Evolutionary conservation across 306 rosid species (phyloP).

Genomic region (Potentilla sterilis): DNA sequence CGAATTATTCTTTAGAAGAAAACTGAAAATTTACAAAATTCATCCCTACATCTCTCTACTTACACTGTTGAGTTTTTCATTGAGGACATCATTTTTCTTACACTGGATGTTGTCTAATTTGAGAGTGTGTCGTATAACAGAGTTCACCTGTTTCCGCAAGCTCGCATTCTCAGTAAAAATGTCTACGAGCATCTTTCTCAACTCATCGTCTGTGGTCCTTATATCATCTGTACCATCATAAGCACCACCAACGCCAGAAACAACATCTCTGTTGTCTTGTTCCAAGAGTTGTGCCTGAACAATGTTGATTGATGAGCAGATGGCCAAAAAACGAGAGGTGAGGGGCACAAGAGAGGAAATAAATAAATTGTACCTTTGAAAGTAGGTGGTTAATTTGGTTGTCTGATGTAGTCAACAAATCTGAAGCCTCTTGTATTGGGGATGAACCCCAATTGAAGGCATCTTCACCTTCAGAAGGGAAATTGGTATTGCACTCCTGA

Average conservation of each 20-base stretch:
- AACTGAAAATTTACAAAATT: constrained; percentile 30
- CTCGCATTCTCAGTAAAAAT: constrained; percentile 65
- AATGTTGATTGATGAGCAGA: constrained; percentile 14
- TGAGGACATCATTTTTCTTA: constrained; percentile 38
- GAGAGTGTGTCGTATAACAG: constrained; percentile 41
- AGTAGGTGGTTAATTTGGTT: constrained; percentile 58
- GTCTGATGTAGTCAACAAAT: constrained; percentile 59
- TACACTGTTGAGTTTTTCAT: constrained; percentile 36
- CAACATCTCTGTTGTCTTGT: constrained; percentile 35
- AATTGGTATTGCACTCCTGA: constrained; percentile 54
- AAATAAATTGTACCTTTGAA: constrained; percentile 54
- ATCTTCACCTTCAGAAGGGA: constrained; percentile 39
- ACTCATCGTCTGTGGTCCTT: constrained; percentile 44
- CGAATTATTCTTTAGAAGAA: constrained; percentile 6
- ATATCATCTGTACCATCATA: constrained; percentile 30
- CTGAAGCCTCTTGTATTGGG: constrained; percentile 41
- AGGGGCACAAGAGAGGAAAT: constrained; percentile 5
- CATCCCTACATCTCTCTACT: constrained; percentile 39
- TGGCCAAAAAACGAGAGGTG: not conserved
- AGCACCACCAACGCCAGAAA: constrained; percentile 38
- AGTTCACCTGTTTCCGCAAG: constrained; percentile 81
- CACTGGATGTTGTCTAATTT: constrained; percentile 39
- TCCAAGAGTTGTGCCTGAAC: constrained; percentile 62
- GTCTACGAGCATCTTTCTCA: constrained; percentile 63
- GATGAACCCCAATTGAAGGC: constrained; percentile 35